Evolutionary conservation across 768 basidiomycete genomes (phyloP).

Genomic region (Lyophyllum semitale): DNA sequence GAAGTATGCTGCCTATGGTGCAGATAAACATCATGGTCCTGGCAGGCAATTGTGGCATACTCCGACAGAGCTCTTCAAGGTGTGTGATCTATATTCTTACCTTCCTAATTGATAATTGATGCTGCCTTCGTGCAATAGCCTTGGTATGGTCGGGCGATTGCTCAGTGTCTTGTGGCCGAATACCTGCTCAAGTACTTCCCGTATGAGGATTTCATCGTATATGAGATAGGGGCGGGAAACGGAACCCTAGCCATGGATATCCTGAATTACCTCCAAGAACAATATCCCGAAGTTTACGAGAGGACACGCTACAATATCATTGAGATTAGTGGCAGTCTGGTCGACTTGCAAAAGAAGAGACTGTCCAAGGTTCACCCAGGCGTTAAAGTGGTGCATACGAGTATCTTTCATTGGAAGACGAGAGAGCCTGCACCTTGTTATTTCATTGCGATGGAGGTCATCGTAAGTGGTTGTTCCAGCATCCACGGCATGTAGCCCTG

Average conservation of each 20-base stretch:
- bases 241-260: slow-evolving; percentile 92
- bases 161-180: slow-evolving; percentile 84
- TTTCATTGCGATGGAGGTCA: slow-evolving; percentile 92
- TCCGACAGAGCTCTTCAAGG: slow-evolving; percentile 97
- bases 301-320: slow-evolving; percentile 92
- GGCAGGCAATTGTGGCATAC: slow-evolving; percentile 98
- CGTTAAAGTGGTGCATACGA: slow-evolving; percentile 70
- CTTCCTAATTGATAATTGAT: slow-evolving; percentile 9
- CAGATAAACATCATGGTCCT: slow-evolving; percentile 60
- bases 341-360: slow-evolving; percentile 67
- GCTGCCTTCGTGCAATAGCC: slow-evolving; percentile 55
- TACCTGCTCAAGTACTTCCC: slow-evolving; percentile 96
- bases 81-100: slow-evolving; percentile 32
- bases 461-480: slow-evolving; percentile 55
- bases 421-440: slow-evolving; percentile 85
- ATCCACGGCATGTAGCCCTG: not conserved
- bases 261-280: slow-evolving; percentile 73
- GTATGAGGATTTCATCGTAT: slow-evolving; percentile 93
- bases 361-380: slow-evolving; percentile 65
- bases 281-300: slow-evolving; percentile 91
- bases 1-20: slow-evolving; percentile 74
- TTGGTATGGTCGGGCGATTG: slow-evolving; percentile 91
- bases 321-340: slow-evolving; percentile 86
- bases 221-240: slow-evolving; percentile 98
- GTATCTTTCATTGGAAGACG: slow-evolving; percentile 83